Evolutionary conservation across 495 filamentous ascomycete species (phyloP).

Genomic region (Xylaria nigripes): DNA sequence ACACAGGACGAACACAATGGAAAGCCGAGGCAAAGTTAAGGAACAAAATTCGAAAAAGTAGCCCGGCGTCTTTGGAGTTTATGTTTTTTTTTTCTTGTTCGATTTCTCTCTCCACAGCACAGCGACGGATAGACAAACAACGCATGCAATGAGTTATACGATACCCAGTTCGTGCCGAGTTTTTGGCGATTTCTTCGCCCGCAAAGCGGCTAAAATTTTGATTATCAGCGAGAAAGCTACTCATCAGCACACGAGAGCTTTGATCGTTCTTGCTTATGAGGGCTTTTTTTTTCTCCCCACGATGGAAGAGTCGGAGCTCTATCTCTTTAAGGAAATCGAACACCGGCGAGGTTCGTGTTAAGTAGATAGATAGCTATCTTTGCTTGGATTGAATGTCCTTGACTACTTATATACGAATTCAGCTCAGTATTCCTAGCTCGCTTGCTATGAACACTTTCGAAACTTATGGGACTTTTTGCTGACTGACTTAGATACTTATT

Average conservation of each 20-base stretch:
- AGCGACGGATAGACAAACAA: constrained; percentile 9
- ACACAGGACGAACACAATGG: background rate
- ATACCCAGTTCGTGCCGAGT: constrained; percentile 4
- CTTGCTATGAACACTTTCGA: background rate
- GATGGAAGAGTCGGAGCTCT: too few relatives aligned
- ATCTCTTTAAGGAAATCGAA: too few relatives aligned
- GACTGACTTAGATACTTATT: too few relatives aligned
- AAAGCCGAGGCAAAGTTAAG: background rate
- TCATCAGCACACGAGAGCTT: too few relatives aligned
- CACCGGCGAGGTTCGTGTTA: too few relatives aligned
- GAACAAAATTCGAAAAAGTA: background rate
- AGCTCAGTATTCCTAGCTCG: background rate
- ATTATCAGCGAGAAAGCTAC: too few relatives aligned
- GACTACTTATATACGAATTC: background rate
- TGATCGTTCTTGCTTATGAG: too few relatives aligned
- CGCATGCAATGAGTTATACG: constrained; percentile 7
- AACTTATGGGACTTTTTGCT: background rate
- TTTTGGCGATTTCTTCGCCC: background rate
- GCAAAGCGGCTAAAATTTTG: too few relatives aligned
- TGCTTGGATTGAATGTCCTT: background rate
- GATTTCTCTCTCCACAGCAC: constrained; percentile 1
- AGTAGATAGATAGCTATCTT: background rate
- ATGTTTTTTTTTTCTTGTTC: background rate
- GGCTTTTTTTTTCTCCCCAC: too few relatives aligned
- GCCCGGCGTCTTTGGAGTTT: constrained; percentile 4